phyloP scores from a whole-genome alignment of 768 basidiomycete genomes.

The Neoboletus subvelutipes region DNA sequence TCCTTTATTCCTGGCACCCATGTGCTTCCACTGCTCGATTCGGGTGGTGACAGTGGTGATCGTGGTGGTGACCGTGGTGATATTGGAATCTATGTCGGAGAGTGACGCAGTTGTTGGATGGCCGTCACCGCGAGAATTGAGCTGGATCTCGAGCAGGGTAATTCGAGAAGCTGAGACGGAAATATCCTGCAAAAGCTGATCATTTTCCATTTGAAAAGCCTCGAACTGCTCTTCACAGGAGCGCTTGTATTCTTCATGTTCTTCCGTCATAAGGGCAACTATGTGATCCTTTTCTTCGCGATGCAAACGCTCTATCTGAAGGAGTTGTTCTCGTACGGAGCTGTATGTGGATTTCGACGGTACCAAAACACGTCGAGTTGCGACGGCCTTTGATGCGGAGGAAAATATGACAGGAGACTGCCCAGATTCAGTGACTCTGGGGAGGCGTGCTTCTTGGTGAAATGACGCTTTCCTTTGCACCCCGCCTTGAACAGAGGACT shows the following conservation, averaged over 20 bases:
- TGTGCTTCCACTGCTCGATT: background rate
- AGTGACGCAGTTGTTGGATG: too few species aligned
- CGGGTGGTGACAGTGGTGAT: slow-evolving; percentile 1
- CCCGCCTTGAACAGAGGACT: background rate
- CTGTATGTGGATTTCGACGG: background rate
- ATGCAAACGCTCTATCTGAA: too few species aligned
- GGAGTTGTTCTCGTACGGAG: background rate
- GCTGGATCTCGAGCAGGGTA: background rate
- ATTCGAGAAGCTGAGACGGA: background rate
- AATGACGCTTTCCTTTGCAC: background rate
- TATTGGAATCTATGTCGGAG: too few species aligned
- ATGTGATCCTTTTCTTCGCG: too few species aligned
- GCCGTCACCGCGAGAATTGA: too few species aligned
- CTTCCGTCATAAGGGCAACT: background rate
- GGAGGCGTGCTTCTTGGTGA: background rate
- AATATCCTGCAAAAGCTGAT: background rate
- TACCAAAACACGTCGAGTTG: background rate
- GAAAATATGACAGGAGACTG: background rate
- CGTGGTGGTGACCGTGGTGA: background rate
- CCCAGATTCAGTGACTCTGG: background rate
- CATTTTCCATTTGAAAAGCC: background rate
- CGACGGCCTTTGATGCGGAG: background rate
- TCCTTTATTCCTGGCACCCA: background rate
- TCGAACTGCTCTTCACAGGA: background rate
- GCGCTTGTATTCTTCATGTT: background rate